phyloP scores from a whole-genome alignment of 2,329 filamentous ascomycete genomes.

The Alternaria longipes region DNA sequence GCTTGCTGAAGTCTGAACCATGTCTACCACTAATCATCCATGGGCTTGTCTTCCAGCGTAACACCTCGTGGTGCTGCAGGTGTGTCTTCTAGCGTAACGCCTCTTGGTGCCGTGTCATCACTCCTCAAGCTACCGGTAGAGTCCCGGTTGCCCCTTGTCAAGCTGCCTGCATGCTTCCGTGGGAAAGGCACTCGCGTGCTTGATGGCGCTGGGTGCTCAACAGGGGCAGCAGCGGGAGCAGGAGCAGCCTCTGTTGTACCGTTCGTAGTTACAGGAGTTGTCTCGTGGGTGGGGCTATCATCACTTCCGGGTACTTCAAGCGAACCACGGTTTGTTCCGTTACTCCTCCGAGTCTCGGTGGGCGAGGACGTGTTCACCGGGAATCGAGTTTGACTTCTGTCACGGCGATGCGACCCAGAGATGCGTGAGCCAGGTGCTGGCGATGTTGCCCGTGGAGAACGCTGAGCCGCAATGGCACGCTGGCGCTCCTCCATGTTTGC shows the following conservation, averaged over 20 bases:
- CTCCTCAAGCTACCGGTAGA: constrained; percentile 52
- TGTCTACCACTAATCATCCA: constrained; percentile 69
- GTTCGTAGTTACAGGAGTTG: constrained; percentile 45
- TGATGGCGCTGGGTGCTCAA: constrained; percentile 45
- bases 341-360: constrained; percentile 62
- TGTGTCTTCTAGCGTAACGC: constrained; percentile 74
- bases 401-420: constrained; percentile 65
- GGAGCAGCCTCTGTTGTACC: constrained; percentile 45
- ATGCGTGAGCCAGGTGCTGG: constrained; percentile 68
- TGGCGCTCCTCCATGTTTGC: constrained; percentile 94
- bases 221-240: constrained; percentile 20
- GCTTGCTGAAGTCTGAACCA: constrained; percentile 15
- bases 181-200: constrained; percentile 48
- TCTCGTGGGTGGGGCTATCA: constrained; percentile 52
- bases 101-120: constrained; percentile 58
- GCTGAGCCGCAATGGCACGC: constrained; percentile 73
- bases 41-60: constrained; percentile 77
- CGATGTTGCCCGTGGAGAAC: constrained; percentile 74
- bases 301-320: constrained; percentile 80
- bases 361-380: constrained; percentile 72
- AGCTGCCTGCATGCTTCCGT: constrained; percentile 47
- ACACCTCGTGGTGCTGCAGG: constrained; percentile 60
- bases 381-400: constrained; percentile 84
- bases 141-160: constrained; percentile 49
- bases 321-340: constrained; percentile 67